Percentiles rank a stretch among this genome's conserved stretches.
phyloP scores from a whole-genome alignment of 495 filamentous ascomycete genomes.

The Xylaria flabelliformis region DNA sequence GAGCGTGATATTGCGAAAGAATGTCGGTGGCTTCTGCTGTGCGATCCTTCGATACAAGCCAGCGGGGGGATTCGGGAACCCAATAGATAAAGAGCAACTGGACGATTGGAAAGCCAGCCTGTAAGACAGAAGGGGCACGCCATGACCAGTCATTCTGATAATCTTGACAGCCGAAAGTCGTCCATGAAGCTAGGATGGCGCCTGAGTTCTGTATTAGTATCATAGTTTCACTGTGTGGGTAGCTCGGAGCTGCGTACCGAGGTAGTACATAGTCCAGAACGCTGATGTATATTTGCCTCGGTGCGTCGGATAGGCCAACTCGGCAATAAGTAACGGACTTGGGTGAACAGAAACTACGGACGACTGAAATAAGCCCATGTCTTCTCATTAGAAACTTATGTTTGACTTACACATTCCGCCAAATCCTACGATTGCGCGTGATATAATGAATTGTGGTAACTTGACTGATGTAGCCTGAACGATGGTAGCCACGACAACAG shows the following conservation, averaged over 20 bases:
- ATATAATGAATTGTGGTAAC: slow-evolving; percentile 62
- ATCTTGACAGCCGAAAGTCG: slow-evolving; percentile 30
- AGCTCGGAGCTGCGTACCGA: slow-evolving; percentile 26
- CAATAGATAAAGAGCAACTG: slow-evolving; percentile 54
- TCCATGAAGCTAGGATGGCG: slow-evolving; percentile 31
- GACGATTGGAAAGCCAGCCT: slow-evolving; percentile 51
- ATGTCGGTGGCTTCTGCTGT: slow-evolving; percentile 27
- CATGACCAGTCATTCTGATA: slow-evolving; percentile 53
- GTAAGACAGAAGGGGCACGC: slow-evolving; percentile 39
- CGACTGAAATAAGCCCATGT: not conserved
- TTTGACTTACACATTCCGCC: slow-evolving; percentile 50
- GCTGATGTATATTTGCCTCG: slow-evolving; percentile 53
- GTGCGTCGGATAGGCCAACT: slow-evolving; percentile 65
- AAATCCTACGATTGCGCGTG: slow-evolving; percentile 68
- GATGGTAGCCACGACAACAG: slow-evolving; percentile 59
- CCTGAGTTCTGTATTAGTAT: slow-evolving; percentile 17
- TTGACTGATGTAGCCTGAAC: slow-evolving; percentile 52
- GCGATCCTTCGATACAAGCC: slow-evolving; percentile 38
- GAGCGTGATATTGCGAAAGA: slow-evolving; percentile 30
- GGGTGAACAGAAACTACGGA: slow-evolving; percentile 55
- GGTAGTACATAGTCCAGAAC: slow-evolving; percentile 40
- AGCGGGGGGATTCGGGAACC: slow-evolving; percentile 47
- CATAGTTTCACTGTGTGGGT: slow-evolving; percentile 39
- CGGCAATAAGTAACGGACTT: slow-evolving; percentile 65
- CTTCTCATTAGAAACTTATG: not conserved